Evolutionary conservation across 306 rosid species (phyloP), one percentile per base, ranked within the genome.

Genomic region (Prinsepia uniflora): DNA sequence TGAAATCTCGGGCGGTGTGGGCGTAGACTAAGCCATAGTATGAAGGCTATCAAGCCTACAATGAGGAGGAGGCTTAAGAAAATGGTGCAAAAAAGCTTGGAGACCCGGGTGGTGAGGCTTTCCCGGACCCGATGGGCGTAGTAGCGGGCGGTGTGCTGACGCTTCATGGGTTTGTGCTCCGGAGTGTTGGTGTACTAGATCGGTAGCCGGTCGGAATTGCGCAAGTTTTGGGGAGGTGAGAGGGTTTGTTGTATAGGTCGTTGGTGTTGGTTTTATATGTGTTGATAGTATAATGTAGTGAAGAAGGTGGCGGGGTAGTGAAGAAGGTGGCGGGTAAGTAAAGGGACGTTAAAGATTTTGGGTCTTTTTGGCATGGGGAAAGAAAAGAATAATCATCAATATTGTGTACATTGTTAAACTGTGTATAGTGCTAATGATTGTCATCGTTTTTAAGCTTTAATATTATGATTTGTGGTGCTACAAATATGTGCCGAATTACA

Each of bases 1-100:
- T 65, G 68, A 62, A 94, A 75, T 10, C 98, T 82, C 42, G 98
- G 98, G 12, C 98, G 85, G 71, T 94, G 98, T 0, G 98, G 98
- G 0, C 97, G 88, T 4, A 94, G 78, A 74, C 98, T 90, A 59
- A 94, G 87, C 94, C 94, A 94, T 18, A 87, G 76, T 54, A 94
- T 89, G 73, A 93, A 94, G 5, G 73, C 22, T 10, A 87, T 54
- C 19, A 90, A n/a, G 44, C 92, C 98, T 14, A 83, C 43, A 2
- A 89, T 68, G 4, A 84, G 54, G 0, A 93, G 87, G 6, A 93
- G 76, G 70, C 81, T 49, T 61, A 93, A 73, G 79, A 93, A 84
- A 39, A 84, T 76, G 59, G 89, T 63, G 82, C 98, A 93, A 15
- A 93, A 17, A 44, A 89, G 34, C 76, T 88, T 90, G 63, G 88